Percentiles rank a stretch among this genome's conserved stretches.
Evolutionary conservation across 371 early-diverging fungal species (phyloP).

Genomic region (Mucor irregularis): DNA sequence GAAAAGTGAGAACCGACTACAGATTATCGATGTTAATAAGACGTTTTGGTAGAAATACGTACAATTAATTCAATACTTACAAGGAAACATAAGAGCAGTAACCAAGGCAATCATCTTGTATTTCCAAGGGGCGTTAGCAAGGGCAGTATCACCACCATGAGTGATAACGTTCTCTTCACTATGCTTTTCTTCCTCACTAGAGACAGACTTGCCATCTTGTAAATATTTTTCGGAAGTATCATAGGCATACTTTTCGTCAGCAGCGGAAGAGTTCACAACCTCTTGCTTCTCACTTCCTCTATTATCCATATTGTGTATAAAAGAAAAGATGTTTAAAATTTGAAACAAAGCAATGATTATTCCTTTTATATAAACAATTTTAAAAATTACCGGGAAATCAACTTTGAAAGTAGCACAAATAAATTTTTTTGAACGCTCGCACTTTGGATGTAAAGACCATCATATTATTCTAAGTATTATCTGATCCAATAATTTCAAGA

Average conservation of each 20-base stretch:
- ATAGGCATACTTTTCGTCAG: not conserved
- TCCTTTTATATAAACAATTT: not conserved
- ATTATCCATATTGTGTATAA: constrained; percentile 6
- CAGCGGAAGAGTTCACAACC: not conserved
- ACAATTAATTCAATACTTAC: constrained; percentile 12
- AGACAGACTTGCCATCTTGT: not conserved
- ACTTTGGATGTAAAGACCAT: too few relatives aligned
- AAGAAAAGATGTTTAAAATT: not conserved
- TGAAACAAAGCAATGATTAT: not conserved
- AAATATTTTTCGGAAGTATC: constrained; percentile 8
- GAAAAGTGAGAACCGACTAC: constrained; percentile 45
- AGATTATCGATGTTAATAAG: not conserved
- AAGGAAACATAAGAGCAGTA: constrained; percentile 32
- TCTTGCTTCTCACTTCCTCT: constrained; percentile 1
- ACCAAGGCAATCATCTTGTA: constrained; percentile 30
- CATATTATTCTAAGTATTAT: not conserved
- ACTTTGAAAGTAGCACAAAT: not conserved
- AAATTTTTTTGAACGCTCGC: not conserved
- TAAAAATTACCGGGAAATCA: not conserved
- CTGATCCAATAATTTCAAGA: constrained; percentile 4
- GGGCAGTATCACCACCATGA: constrained; percentile 26
- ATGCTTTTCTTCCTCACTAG: constrained; percentile 2
- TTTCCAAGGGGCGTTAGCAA: constrained; percentile 40
- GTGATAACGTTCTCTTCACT: constrained; percentile 4
- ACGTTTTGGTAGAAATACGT: not conserved